Percentiles rank a stretch among this genome's conserved stretches.
phyloP scores from a whole-genome alignment of 1,139 yeast genomes.

The Magnusiomyces ingens region DNA sequence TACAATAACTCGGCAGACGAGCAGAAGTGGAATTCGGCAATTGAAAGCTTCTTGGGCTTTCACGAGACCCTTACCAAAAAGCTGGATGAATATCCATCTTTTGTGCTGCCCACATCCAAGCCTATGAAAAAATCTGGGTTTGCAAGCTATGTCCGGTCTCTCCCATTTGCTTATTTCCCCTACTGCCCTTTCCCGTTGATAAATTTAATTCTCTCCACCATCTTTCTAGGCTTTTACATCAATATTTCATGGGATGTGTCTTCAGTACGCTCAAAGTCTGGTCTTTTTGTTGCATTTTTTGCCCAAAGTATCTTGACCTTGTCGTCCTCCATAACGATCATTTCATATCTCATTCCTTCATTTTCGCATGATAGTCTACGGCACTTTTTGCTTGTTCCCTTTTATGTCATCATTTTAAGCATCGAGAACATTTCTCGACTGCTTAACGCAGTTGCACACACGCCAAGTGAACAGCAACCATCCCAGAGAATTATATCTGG shows the following conservation, averaged over 20 bases:
- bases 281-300: constrained; percentile 55
- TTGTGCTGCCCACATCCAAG: not conserved
- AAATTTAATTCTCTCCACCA: constrained; percentile 26
- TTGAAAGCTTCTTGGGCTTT: constrained; percentile 8
- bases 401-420: constrained; percentile 38
- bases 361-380: constrained; percentile 22
- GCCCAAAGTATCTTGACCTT: constrained; percentile 45
- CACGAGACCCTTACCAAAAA: not conserved
- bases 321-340: constrained; percentile 47
- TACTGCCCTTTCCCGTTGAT: constrained; percentile 17
- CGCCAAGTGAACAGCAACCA: constrained; percentile 40
- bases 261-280: constrained; percentile 52
- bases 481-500: constrained; percentile 34
- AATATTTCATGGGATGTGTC: constrained; percentile 46
- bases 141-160: not conserved
- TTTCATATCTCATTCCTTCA: constrained; percentile 33
- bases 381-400: constrained; percentile 33
- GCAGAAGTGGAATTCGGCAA: constrained; percentile 12
- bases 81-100: constrained; percentile 1
- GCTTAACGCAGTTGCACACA: constrained; percentile 37
- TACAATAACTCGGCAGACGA: constrained; percentile 16
- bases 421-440: constrained; percentile 43
- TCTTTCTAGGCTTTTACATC: constrained; percentile 33
- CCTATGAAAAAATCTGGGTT: not conserved
- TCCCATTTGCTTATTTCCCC: constrained; percentile 16